Base-by-base conservation (phyloP, 2,329 filamentous ascomycete species). In the Aspergillus sojae region DNA sequence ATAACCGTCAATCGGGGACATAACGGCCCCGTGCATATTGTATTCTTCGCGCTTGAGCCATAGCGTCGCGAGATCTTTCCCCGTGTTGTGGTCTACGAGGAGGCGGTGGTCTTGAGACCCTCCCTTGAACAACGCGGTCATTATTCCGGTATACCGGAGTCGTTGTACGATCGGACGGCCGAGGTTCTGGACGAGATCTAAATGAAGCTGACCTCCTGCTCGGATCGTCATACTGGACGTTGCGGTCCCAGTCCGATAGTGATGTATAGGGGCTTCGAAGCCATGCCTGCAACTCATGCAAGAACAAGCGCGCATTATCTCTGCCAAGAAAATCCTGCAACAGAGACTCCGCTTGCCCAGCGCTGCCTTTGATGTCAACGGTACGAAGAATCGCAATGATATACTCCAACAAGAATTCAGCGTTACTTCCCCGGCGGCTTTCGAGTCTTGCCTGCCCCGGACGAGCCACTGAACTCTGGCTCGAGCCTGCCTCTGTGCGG, bases 401-500 rank as follows among this genome's bases (percentile, higher is more conserved):
- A 75, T 96, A 97, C 72, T 96, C 92, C 11, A 97, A 84, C 12
- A 97, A 77, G 66, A 94, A 96, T 72, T 96, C 93, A 9, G 90
- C 87, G 71, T 94, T 94, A 68, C 86, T 89, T 5, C 85, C 85
- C 46, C 86, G 79, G 43, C 85, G 80, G 56, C 74, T 75, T 62
- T 74, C 72, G 36, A 79, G 68, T 57, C 77, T 69, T 60, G 75
- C 74, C 12, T 67, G 68, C 1, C 76, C 76, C 9, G 75, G 63
- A 41, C 73, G 69, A 61, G 71, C 57, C 26, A 69, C 62, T 21
- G 62, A 57, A 48, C 61, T 58, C 14, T 50, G 59, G n/a, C 30
- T 57, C 16, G 64, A 62, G 39, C 70, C 71, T 21, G 70, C 68
- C 14, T 69, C 68, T 5, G 65, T 55, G 10, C 80, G 82, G 58